Base-by-base conservation (phyloP, 352 stramenopile genomes). In the Phytophthora syringae region DNA sequence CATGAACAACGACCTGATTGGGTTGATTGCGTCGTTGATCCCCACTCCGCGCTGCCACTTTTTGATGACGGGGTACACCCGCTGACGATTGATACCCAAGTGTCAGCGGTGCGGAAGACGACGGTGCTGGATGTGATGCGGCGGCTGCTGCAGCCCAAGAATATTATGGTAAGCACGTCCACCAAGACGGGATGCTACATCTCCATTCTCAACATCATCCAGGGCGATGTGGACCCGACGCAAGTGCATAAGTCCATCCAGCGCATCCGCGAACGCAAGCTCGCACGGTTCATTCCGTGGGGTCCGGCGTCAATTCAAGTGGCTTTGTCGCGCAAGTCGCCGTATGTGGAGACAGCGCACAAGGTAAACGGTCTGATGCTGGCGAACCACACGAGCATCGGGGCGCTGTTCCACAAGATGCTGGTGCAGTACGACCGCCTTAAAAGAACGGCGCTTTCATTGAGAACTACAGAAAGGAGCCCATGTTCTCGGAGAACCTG, bases 1-100 rank as follows among this genome's bases (percentile, higher is more conserved):
- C 75, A 99, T 99, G 96, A 99, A 99, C 85, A 99, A 99, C 78
- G 98, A 99, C 82, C 86, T 99, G 13, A 98, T 99, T 73, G 97
- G 98, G 6, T 80, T 99, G 5, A 84, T 99, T 30, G 97, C 98
- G 34, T 98, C 92, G 32, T 74, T 99, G 11, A 99, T 99, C 59
- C 98, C 98, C 15, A 99, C 98, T 10, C 98, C 98, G 10, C 81
- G 98, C n/a, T 99, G 97, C 70, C 98, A 99, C 67, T 99, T 99
- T 71, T 86, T 99, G 34, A 99, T 99, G 96, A 99, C 98, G 11
- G 97, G 97, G 5, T 99, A 99, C 80, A 99, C 98, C 98, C 98
- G 18, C 82, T 99, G 5, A 97, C 95, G 22, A 91, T 99, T 66
- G 92, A 98, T 55, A 79, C 88, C 1, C 90, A 97, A 72, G 88